Evolutionary conservation across 1,139 yeast species (phyloP).

Genomic region (Blastobotrys aristatus): DNA sequence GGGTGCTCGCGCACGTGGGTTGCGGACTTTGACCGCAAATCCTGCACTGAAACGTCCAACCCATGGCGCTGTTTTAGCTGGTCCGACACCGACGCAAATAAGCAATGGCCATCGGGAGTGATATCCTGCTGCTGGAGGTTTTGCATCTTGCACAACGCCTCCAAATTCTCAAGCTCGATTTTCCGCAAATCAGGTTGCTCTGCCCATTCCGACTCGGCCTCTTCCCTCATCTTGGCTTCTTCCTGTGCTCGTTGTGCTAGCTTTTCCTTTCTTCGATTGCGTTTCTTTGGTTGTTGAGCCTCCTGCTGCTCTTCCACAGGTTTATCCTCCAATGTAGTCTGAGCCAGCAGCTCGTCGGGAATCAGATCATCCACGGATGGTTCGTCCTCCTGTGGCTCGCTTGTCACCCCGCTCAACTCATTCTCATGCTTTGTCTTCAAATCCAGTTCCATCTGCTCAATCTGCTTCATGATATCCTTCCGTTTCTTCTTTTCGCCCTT

Average conservation of each 20-base stretch:
- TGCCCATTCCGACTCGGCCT: slow-evolving; percentile 69
- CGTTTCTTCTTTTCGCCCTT: slow-evolving; percentile 66
- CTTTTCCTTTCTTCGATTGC: slow-evolving; percentile 83
- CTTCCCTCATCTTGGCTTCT: slow-evolving; percentile 53
- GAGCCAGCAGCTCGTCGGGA: slow-evolving; percentile 53
- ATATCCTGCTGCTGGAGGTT: slow-evolving; percentile 51
- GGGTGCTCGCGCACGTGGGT: slow-evolving; percentile 56
- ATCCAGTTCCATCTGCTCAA: slow-evolving; percentile 54
- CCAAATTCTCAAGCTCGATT: slow-evolving; percentile 65
- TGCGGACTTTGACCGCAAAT: slow-evolving; percentile 62
- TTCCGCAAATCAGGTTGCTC: slow-evolving; percentile 60
- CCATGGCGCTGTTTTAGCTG: slow-evolving; percentile 57
- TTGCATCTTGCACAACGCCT: slow-evolving; percentile 45
- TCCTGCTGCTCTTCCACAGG: slow-evolving; percentile 15
- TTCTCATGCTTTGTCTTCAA: slow-evolving; percentile 47
- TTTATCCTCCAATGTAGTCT: slow-evolving; percentile 35
- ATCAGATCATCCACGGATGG: slow-evolving; percentile 46
- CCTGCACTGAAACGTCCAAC: slow-evolving; percentile 41
- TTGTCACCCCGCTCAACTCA: slow-evolving; percentile 15
- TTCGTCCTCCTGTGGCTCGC: slow-evolving; percentile 12
- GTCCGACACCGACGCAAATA: slow-evolving; percentile 80
- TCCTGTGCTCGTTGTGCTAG: slow-evolving; percentile 72
- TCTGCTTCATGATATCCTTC: slow-evolving; percentile 46
- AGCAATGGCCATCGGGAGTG: slow-evolving; percentile 89
- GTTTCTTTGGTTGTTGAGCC: slow-evolving; percentile 36